Base-by-base conservation (phyloP, 176 grass and related monocot genomes). In the Hordeum marinum region DNA sequence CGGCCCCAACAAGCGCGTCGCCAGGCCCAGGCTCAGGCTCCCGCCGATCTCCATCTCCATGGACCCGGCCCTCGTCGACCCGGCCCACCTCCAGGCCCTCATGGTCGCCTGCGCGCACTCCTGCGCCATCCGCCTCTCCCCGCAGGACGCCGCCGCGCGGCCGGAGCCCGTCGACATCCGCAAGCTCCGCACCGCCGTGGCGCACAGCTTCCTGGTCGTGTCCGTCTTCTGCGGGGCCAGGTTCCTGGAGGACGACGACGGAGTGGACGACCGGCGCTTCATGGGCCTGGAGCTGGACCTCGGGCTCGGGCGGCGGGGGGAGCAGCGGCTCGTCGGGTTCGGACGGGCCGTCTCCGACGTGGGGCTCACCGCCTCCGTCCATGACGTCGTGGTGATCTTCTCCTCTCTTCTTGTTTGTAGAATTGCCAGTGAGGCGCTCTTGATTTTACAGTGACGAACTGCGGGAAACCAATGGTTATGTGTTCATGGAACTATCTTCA, bases 1-100 rank as follows among this genome's bases (percentile, higher is more conserved):
- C 6, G 26, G 85, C 42, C 42, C 45, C 15, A 34, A 21, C 27
- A 75, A 48, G 45, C 43, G 72, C 45, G 45, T 54, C 20, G 43
- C 83, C 50, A 69, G 81, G 62, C 29, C 63, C 48, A 88, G 23
- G 14, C 74, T 21, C 65, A 79, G 41, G 14, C 39, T 74, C 26
- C 93, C 88, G 9, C 93, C 91, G 18, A 88, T 95, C 85, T 85
- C 89, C 86, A 90, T 98, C 84, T 95, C 93, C 87, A 92, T 89
- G 61, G 85, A 89, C 63, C 87, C 87, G 0, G 78, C 93, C 85
- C 34, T 61, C 68, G 88, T 90, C 61, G 88, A 98, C 35, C 87
- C 96, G 13, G 41, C 79, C 80, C 93, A 90, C 81, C 82, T 98
- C 21, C 89, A 91, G 64, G 91, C 80, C 0, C 85, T 98, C 86